These are phyloP conservation scores for Cladophialophora chaetospira DNA, from an alignment of 2,329 filamentous ascomycete genomes.

Conservation along the genomic window DNA sequence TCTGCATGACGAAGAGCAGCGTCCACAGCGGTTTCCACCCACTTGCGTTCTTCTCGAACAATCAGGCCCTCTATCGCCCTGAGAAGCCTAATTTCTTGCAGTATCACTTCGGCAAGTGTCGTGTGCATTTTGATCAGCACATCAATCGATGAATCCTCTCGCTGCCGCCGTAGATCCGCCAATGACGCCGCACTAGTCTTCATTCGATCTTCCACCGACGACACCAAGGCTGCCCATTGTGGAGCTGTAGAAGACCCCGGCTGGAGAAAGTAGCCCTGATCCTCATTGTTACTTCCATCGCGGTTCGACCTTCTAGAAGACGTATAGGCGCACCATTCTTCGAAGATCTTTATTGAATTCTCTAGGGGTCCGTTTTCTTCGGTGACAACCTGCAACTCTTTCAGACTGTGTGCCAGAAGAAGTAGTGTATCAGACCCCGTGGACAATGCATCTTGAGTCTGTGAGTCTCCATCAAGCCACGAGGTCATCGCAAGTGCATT, in stretches of 20 bases:
- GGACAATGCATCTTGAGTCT: neutral
- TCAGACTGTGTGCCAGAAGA: slow-evolving; percentile 17
- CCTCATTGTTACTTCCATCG: neutral
- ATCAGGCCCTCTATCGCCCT: slow-evolving; percentile 20
- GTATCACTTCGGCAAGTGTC: slow-evolving; percentile 10
- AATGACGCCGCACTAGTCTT: slow-evolving; percentile 15
- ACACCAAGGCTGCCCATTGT: slow-evolving; percentile 16
- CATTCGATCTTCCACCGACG: slow-evolving; percentile 10
- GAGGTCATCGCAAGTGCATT: slow-evolving; percentile 33
- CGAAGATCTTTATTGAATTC: slow-evolving; percentile 14
- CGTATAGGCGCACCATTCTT: slow-evolving; percentile 13
- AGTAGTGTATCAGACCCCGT: slow-evolving; percentile 9
- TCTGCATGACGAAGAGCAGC: slow-evolving; percentile 17
- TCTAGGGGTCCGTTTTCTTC: slow-evolving; percentile 14
- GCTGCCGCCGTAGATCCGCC: slow-evolving; percentile 1
- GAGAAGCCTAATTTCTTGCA: slow-evolving; percentile 24
- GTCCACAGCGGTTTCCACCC: slow-evolving; percentile 13
- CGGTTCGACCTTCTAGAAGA: slow-evolving; percentile 8
- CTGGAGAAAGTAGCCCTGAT: neutral
- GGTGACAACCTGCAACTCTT: slow-evolving; percentile 10
- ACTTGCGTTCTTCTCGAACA: slow-evolving; percentile 15
- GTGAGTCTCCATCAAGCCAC: slow-evolving; percentile 13
- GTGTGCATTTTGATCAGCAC: slow-evolving; percentile 21
- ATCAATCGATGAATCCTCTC: slow-evolving; percentile 14
- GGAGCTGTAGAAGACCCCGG: neutral